phyloP scores from a whole-genome alignment of 371 early-diverging fungal species.

The Syncephalis plumigaleata region DNA sequence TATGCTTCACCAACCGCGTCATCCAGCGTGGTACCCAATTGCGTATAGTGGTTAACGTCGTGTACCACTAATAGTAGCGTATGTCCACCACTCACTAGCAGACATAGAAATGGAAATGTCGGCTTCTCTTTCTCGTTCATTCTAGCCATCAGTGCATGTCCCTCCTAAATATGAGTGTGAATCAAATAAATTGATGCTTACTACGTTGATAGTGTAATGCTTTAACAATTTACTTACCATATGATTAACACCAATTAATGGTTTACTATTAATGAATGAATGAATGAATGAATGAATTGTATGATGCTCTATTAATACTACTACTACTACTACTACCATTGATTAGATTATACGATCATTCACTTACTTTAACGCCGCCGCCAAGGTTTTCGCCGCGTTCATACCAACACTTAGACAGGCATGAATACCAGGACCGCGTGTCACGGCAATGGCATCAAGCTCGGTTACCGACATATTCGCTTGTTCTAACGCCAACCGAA shows the following conservation, averaged over 20 bases:
- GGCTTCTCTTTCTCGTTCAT: constrained; percentile 14
- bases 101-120: constrained; percentile 53
- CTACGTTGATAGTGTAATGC: neutral
- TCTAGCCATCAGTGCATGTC: constrained; percentile 52
- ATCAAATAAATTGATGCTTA: neutral
- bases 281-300: too few relatives aligned
- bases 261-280: constrained; percentile 21
- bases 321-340: too few relatives aligned
- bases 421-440: constrained; percentile 68
- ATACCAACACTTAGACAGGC: constrained; percentile 57
- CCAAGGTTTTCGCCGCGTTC: constrained; percentile 61
- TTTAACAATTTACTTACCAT: constrained; percentile 32
- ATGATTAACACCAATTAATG: constrained; percentile 70
- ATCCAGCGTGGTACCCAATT: constrained; percentile 53
- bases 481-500: constrained; percentile 35
- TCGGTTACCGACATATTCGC: constrained; percentile 31
- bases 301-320: too few relatives aligned
- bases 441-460: constrained; percentile 67
- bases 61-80: constrained; percentile 48
- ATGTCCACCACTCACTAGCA: constrained; percentile 71
- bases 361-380: constrained; percentile 33
- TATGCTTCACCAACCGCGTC: constrained; percentile 71
- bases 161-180: constrained; percentile 23
- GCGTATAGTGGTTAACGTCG: constrained; percentile 37
- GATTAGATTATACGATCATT: too few relatives aligned